Evolutionary conservation across 2,329 filamentous ascomycete genomes (phyloP).

Genomic region (Dactylella cylindrospora): DNA sequence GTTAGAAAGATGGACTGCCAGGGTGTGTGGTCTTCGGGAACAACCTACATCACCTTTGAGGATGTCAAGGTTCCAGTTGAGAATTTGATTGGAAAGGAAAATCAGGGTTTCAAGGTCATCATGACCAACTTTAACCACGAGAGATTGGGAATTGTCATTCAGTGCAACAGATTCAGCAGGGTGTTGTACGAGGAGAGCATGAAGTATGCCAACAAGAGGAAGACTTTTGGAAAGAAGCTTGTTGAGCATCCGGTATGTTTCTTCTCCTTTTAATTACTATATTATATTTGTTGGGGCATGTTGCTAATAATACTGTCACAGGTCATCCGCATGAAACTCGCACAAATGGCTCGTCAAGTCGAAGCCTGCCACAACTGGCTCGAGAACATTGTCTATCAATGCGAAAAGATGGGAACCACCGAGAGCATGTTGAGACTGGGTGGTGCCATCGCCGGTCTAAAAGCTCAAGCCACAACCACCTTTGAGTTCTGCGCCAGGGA

Average conservation of each 20-base stretch:
- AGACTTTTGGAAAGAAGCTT: constrained; percentile 93
- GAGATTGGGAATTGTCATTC: constrained; percentile 97
- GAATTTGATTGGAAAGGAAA: constrained; percentile 96
- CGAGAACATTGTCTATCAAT: constrained; percentile 92
- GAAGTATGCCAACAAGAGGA: constrained; percentile 96
- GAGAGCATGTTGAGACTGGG: constrained; percentile 96
- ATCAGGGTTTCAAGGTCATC: constrained; percentile 92
- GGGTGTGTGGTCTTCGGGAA: constrained; percentile 92
- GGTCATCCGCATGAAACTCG: constrained; percentile 95
- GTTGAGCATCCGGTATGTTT: constrained; percentile 73
- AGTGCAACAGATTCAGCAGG: constrained; percentile 89
- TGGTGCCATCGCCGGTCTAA: constrained; percentile 87
- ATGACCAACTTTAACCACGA: constrained; percentile 99
- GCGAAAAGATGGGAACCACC: constrained; percentile 85
- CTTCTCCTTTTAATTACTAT: too few relatives aligned
- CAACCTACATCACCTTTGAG: constrained; percentile 96
- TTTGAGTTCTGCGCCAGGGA: constrained; percentile 98
- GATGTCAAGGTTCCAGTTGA: constrained; percentile 99
- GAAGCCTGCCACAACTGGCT: constrained; percentile 97
- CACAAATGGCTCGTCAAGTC: constrained; percentile 97
- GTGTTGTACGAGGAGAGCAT: constrained; percentile 96
- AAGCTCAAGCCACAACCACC: constrained; percentile 88
- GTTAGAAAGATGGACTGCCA: constrained; percentile 98
- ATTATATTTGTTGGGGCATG: background rate
- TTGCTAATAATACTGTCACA: constrained; percentile 4